A percentile compares a stretch with the other conserved stretches of the same genome.
Evolutionary conservation across 2,329 filamentous ascomycete species (phyloP).

Genomic region (Alternaria solani): DNA sequence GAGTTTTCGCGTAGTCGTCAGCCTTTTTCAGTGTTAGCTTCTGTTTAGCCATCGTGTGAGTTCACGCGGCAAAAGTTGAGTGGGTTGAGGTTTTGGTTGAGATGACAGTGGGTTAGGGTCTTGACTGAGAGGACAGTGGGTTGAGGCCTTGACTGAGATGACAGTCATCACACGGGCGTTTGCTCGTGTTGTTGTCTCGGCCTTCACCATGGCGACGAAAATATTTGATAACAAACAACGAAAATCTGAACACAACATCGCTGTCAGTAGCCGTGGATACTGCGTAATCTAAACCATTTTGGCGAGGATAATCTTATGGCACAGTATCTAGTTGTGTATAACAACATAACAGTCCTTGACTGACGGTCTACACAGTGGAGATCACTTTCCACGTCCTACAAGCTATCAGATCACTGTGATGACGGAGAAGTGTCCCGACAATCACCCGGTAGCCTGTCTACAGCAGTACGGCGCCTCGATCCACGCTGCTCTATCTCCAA

Average conservation of each 20-base stretch:
- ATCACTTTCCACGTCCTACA: background rate
- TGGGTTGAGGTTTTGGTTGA: background rate
- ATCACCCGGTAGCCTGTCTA: background rate
- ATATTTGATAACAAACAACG: background rate
- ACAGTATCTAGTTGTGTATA: background rate
- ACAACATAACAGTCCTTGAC: background rate
- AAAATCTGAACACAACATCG: background rate
- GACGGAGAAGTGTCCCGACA: background rate
- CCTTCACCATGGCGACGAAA: conserved; percentile 2
- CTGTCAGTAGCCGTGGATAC: background rate
- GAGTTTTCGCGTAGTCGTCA: background rate
- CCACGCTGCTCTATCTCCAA: background rate
- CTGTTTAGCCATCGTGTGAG: background rate
- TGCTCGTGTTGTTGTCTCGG: background rate
- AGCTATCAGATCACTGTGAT: background rate
- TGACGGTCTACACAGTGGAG: background rate
- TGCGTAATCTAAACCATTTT: background rate
- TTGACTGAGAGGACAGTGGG: background rate
- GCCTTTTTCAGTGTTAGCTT: background rate
- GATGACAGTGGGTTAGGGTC: no score
- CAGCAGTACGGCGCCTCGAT: background rate
- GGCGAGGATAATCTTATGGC: background rate
- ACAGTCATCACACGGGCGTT: background rate
- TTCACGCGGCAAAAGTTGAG: background rate
- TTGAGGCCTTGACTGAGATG: background rate